phyloP scores from a whole-genome alignment of 176 grass and related monocot genomes.

The Pharus latifolius region DNA sequence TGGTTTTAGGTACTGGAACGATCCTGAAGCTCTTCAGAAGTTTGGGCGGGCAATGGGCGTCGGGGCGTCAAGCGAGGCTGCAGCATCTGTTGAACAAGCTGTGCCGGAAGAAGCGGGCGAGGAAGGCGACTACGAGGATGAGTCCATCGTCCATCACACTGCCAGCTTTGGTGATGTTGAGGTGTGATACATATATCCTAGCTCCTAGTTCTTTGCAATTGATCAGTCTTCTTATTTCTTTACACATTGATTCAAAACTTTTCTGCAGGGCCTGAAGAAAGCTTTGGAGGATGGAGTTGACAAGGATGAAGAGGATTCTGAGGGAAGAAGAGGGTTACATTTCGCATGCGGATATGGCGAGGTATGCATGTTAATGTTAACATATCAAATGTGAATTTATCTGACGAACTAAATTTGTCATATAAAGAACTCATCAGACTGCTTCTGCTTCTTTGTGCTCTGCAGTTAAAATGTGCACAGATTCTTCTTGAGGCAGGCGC shows the following conservation, averaged over 20 bases:
- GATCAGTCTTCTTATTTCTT: neutral
- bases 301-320: slow-evolving; percentile 92
- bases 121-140: slow-evolving; percentile 67
- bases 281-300: slow-evolving; percentile 62
- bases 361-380: slow-evolving; percentile 33
- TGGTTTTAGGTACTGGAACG: slow-evolving; percentile 77
- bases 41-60: slow-evolving; percentile 78
- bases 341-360: slow-evolving; percentile 96
- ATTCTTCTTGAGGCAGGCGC: slow-evolving; percentile 60
- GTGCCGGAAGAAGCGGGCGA: slow-evolving; percentile 42
- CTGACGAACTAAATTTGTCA: no score
- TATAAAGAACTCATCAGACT: no score
- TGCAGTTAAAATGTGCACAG: slow-evolving; percentile 52
- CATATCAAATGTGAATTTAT: no score
- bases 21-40: slow-evolving; percentile 89
- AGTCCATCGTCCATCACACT: slow-evolving; percentile 75
- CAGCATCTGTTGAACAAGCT: neutral
- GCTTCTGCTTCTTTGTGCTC: neutral
- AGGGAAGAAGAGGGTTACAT: slow-evolving; percentile 78
- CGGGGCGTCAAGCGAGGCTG: slow-evolving; percentile 17
- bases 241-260: neutral
- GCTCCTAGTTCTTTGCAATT: neutral
- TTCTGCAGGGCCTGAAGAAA: slow-evolving; percentile 60
- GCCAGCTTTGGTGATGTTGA: slow-evolving; percentile 83
- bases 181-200: slow-evolving; percentile 20